These are phyloP conservation scores for Penicillium cosmopolitanum DNA, from an alignment of 495 filamentous ascomycete genomes.

Conservation along the genomic window DNA sequence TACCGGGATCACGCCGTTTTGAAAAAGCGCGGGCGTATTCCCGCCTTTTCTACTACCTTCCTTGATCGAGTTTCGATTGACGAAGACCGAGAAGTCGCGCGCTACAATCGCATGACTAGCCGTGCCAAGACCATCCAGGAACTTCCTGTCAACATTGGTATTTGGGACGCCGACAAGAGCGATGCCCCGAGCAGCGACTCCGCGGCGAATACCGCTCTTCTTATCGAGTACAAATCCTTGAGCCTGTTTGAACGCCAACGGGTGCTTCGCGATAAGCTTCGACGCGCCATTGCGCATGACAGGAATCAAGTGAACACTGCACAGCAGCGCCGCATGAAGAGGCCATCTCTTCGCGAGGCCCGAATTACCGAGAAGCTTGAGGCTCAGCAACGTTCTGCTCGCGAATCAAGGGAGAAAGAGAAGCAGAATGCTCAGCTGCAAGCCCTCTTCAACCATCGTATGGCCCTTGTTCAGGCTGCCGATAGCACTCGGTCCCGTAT, in stretches of 20 bases:
- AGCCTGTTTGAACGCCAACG: constrained; percentile 83
- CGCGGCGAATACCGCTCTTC: constrained; percentile 80
- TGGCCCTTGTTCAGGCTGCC: constrained; percentile 62
- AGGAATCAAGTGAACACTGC: constrained; percentile 94
- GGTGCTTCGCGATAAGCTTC: constrained; percentile 75
- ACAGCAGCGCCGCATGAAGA: constrained; percentile 91
- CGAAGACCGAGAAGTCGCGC: constrained; percentile 81
- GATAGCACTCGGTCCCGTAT: constrained; percentile 64
- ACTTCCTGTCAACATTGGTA: constrained; percentile 77
- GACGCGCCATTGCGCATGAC: constrained; percentile 86
- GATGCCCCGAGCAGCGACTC: constrained; percentile 75
- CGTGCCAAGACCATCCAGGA: constrained; percentile 81
- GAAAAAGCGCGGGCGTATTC: constrained; percentile 5
- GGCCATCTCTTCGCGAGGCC: constrained; percentile 92
- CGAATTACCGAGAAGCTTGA: constrained; percentile 97
- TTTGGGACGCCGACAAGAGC: constrained; percentile 77
- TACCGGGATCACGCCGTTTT: constrained; percentile 71
- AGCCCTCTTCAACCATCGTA: constrained; percentile 68
- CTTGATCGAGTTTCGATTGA: neutral
- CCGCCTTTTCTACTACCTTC: constrained; percentile 41
- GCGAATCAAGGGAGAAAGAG: constrained; percentile 92
- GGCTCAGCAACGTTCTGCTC: constrained; percentile 95
- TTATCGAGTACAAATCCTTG: constrained; percentile 92
- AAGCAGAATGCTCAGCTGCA: constrained; percentile 90
- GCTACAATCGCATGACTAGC: constrained; percentile 86